Conservation (phyloP, 2,329 filamentous ascomycete species). For the Trichoderma sp. region DNA sequence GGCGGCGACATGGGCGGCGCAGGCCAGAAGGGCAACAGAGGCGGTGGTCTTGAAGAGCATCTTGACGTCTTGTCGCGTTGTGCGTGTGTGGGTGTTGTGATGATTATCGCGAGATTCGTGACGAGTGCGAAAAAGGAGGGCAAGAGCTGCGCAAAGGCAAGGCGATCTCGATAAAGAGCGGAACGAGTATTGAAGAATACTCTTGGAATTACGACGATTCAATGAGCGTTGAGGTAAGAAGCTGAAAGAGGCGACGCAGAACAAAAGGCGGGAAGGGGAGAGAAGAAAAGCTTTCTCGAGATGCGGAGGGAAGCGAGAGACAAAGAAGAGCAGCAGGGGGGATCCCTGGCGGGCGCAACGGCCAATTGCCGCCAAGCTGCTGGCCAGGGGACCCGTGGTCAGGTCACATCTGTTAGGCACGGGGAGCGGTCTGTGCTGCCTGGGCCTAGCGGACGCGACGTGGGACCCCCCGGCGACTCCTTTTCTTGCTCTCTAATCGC, state of each 20-base stretch:
- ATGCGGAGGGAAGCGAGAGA: conserved; percentile 27
- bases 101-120: neutral
- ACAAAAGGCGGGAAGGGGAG: conserved; percentile 7
- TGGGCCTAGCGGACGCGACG: no score
- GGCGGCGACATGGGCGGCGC: conserved; percentile 39
- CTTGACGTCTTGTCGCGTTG: conserved; percentile 30
- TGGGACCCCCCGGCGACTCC: conserved; percentile 26
- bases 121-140: conserved; percentile 21
- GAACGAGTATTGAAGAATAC: conserved; percentile 38
- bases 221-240: conserved; percentile 28
- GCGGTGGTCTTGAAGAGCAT: conserved; percentile 44
- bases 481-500: conserved; percentile 25
- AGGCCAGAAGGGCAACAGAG: conserved; percentile 43
- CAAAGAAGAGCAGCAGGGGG: conserved; percentile 3
- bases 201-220: conserved; percentile 29
- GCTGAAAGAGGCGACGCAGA: conserved; percentile 21
- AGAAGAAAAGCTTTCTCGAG: conserved; percentile 27
- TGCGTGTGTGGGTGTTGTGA: neutral
- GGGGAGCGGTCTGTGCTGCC: neutral
- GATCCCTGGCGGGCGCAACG: neutral
- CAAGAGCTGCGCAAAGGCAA: conserved; percentile 14
- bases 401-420: neutral
- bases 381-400: neutral
- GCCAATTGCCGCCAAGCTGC: conserved; percentile 21
- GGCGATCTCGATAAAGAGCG: conserved; percentile 31